Base-by-base conservation (phyloP, 148 eudicot species). In the Silene latifolia region DNA sequence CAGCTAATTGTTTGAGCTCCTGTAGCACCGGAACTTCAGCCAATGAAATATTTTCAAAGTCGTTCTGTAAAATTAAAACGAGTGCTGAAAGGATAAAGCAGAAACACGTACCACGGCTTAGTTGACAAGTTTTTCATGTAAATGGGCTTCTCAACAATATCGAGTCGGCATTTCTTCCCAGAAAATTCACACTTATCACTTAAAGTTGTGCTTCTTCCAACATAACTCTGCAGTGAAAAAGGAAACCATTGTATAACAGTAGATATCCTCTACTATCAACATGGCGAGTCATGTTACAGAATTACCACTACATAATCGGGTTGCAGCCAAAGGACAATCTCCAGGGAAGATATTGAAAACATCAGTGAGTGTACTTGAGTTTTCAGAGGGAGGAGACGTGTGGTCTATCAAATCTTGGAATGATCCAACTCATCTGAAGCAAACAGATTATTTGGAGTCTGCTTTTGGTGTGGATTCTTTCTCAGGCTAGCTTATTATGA, bases 341-440 rank as follows among this genome's bases (percentile, higher is more conserved):
- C 72, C 84, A 3, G 86, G 89, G 48, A 86, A 78, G 83, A 78
- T 91, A 65, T 77, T 76, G 39, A 94, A 94, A 72, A 84, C 97
- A n/a, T 94, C 97, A 32, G 82, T 94, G 44, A 82, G 85, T 72
- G 81, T 91, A 57, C 81, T 93, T 74, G 90, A 83, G 77, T 32
- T 93, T 70, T 84, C 83, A 21, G 85, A 83, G 13, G 83, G 81
- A 21, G 83, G 81, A 21, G 89, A 86, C 72, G 58, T 48, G 56
- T 93, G 97, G 98, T 79, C 85, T 58, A 77, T 91, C 29, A 86
- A 89, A 77, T 56, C 87, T 48, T 91, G 97, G 98, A 91, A 89
- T 13, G 98, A 93, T 81, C 82, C 85, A 60, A 88, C 88, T 69
- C 97, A 93, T 83, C 93, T 93, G 17, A 82, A 82, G 17, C 78